Evolutionary conservation across 2,329 filamentous ascomycete species (phyloP).

Genomic region (Aspergillus texensis): DNA sequence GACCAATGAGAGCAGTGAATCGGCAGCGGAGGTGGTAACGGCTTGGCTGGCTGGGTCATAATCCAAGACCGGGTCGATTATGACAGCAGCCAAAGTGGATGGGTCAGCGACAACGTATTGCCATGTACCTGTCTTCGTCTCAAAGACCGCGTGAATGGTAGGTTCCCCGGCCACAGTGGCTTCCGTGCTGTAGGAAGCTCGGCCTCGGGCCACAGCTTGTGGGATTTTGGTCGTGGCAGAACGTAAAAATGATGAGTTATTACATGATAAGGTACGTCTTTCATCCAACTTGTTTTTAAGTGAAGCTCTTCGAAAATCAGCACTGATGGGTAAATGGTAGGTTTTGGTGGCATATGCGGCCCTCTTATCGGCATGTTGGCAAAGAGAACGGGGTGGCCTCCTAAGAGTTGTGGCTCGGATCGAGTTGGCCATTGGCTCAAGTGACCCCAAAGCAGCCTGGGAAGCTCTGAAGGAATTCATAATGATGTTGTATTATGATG

Average conservation of each 20-base stretch:
- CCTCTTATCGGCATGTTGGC: neutral
- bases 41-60: slow-evolving; percentile 50
- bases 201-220: no score
- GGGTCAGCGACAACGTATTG: slow-evolving; percentile 65
- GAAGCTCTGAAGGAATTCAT: neutral
- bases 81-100: slow-evolving; percentile 50
- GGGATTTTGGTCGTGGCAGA: neutral
- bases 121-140: slow-evolving; percentile 56
- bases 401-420: neutral
- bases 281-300: neutral
- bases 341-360: neutral
- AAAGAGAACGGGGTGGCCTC: neutral
- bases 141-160: slow-evolving; percentile 37
- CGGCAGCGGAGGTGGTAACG: slow-evolving; percentile 57
- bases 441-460: neutral
- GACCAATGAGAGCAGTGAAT: slow-evolving; percentile 52
- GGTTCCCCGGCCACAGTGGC: slow-evolving; percentile 18
- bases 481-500: neutral
- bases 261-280: neutral
- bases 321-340: neutral
- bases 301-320: neutral
- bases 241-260: neutral
- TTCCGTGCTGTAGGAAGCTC: neutral
- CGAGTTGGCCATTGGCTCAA: neutral
- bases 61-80: slow-evolving; percentile 66